Conservation (phyloP, 2,329 filamentous ascomycete genomes). For the Cladosporium halotolerans region DNA sequence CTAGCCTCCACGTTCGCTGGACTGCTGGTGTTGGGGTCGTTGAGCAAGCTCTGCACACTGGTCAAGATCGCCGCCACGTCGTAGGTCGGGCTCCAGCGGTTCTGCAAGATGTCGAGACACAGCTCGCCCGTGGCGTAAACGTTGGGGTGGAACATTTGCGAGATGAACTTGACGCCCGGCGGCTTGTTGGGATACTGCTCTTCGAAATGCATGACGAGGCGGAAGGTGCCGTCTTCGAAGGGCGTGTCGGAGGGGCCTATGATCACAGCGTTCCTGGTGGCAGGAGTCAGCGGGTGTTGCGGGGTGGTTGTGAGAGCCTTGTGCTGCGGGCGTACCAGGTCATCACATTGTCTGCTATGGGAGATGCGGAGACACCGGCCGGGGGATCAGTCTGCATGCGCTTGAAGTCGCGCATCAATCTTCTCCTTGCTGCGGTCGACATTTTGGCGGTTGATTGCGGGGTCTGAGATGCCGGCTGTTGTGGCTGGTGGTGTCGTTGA, state of each 20-base stretch:
- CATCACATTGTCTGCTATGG: constrained; percentile 95
- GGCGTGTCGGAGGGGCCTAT: constrained; percentile 95
- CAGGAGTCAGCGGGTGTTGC: constrained; percentile 10
- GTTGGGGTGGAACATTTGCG: constrained; percentile 98
- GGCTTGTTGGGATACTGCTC: constrained; percentile 99
- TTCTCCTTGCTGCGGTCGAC: constrained; percentile 92
- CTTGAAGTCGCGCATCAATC: constrained; percentile 99
- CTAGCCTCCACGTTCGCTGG: constrained; percentile 97
- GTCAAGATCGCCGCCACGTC: constrained; percentile 96
- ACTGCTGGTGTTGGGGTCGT: constrained; percentile 97
- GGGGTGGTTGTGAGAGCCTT: neutral
- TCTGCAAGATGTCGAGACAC: constrained; percentile 94
- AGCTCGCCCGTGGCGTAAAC: constrained; percentile 96
- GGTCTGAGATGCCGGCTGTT: constrained; percentile 22
- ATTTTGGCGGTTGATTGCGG: constrained; percentile 40
- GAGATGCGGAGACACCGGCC: constrained; percentile 91
- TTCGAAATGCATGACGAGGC: constrained; percentile 97
- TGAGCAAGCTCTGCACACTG: constrained; percentile 93
- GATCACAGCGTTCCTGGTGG: constrained; percentile 89
- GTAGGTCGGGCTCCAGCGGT: constrained; percentile 97
- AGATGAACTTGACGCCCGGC: constrained; percentile 96
- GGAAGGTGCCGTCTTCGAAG: constrained; percentile 96
- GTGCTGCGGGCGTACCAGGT: constrained; percentile 59
- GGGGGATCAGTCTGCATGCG: constrained; percentile 99
- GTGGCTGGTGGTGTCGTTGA: neutral